phyloP scores from a whole-genome alignment of 1,284 basidiomycete species.

The Wolfiporia cocos region DNA sequence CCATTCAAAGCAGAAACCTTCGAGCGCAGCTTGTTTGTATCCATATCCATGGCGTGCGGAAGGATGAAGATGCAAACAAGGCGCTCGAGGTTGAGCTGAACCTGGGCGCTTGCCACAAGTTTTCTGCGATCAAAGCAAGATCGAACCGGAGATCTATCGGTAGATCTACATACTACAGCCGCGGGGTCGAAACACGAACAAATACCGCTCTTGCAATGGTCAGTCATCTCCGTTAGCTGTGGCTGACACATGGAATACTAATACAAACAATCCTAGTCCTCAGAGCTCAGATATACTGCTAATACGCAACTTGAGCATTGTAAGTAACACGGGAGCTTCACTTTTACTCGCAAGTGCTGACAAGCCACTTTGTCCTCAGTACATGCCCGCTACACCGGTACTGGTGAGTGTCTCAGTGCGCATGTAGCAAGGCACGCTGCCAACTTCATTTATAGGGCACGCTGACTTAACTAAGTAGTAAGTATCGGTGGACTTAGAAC shows the following conservation, averaged over 20 bases:
- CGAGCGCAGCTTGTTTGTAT: slow-evolving; percentile 47
- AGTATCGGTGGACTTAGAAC: too few species aligned
- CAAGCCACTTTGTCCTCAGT: too few species aligned
- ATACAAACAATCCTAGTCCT: slow-evolving; percentile 43
- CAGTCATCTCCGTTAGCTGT: slow-evolving; percentile 14
- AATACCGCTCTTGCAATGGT: slow-evolving; percentile 37
- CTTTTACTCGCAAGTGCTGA: too few species aligned
- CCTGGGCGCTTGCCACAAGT: background rate
- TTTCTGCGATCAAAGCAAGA: background rate
- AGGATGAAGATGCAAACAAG: background rate
- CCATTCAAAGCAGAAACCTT: slow-evolving; percentile 44
- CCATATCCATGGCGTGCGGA: slow-evolving; percentile 35
- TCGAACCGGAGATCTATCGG: background rate
- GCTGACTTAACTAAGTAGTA: slow-evolving; percentile 93
- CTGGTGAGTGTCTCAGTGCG: slow-evolving; percentile 48
- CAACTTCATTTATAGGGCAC: slow-evolving; percentile 71
- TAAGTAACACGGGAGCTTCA: too few species aligned
- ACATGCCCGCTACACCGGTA: slow-evolving; percentile 94
- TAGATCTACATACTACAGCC: slow-evolving; percentile 1
- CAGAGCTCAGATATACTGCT: slow-evolving; percentile 89
- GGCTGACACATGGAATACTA: slow-evolving; percentile 1
- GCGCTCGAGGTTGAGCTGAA: background rate
- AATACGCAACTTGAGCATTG: slow-evolving; percentile 92
- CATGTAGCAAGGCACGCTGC: too few species aligned
- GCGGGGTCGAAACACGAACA: slow-evolving; percentile 6